phyloP scores from a whole-genome alignment of 257 asterid genomes.

The Phtheirospermum japonicum region DNA sequence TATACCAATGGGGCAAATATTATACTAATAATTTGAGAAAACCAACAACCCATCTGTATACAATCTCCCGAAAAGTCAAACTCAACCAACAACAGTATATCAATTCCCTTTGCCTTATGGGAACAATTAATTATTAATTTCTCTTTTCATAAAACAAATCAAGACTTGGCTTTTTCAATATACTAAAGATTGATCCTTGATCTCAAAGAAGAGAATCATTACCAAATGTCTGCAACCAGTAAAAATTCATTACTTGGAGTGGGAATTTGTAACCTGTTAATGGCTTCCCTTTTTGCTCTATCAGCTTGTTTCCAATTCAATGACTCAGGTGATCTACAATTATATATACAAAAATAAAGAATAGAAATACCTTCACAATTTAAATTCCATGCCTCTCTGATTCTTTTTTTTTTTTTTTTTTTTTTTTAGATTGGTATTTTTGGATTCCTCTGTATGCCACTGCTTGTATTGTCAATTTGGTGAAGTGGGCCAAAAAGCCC shows the following conservation, averaged over 20 bases:
- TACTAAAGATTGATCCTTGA: neutral
- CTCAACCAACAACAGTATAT: neutral
- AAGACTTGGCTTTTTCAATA: neutral
- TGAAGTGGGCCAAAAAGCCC: slow-evolving; percentile 25
- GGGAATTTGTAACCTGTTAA: slow-evolving; percentile 29
- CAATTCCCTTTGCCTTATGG: too few species aligned
- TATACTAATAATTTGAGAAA: too few species aligned
- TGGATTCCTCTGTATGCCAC: slow-evolving; percentile 43
- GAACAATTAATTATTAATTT: neutral
- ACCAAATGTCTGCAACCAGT: slow-evolving; percentile 25
- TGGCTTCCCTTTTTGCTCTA: slow-evolving; percentile 42
- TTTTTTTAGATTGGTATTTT: slow-evolving; percentile 42
- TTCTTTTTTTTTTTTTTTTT: neutral
- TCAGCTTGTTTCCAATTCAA: slow-evolving; percentile 42
- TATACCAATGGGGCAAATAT: too few species aligned
- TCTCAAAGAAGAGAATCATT: too few species aligned
- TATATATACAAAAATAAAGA: neutral
- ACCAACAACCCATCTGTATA: too few species aligned
- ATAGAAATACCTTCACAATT: too few species aligned
- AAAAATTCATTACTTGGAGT: slow-evolving; percentile 12
- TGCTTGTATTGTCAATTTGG: slow-evolving; percentile 34
- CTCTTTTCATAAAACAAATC: neutral
- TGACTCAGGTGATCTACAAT: slow-evolving; percentile 34
- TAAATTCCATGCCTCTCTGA: neutral
- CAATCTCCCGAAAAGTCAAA: slow-evolving; percentile 13